These are phyloP conservation scores for Aspergillaceae sp. DNA, from an alignment of 2,329 filamentous ascomycete species.

Conservation along the genomic window DNA sequence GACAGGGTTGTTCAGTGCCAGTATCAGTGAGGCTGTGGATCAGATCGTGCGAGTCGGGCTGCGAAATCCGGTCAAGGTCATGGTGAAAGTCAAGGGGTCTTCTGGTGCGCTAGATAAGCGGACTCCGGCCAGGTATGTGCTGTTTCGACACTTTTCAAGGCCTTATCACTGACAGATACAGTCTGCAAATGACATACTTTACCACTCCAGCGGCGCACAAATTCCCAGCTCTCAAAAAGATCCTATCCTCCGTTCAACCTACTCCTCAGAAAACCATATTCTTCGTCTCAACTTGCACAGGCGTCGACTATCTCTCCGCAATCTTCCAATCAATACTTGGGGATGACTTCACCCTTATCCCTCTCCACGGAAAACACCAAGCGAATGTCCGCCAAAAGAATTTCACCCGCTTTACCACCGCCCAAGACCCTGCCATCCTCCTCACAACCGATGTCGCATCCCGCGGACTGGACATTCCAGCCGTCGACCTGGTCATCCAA, in stretches of 20 bases:
- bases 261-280: conserved; percentile 77
- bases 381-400: conserved; percentile 83
- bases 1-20: conserved; percentile 90
- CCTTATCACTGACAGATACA: conserved; percentile 16
- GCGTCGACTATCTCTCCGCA: conserved; percentile 87
- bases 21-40: conserved; percentile 88
- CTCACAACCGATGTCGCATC: conserved; percentile 90
- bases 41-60: conserved; percentile 87
- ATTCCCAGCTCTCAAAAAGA: conserved; percentile 60
- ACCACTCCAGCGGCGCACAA: conserved; percentile 69
- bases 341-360: conserved; percentile 58
- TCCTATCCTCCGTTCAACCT: conserved; percentile 62
- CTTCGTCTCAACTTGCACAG: conserved; percentile 87
- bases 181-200: conserved; percentile 84
- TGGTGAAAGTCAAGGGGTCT: conserved; percentile 78
- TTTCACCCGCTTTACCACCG: conserved; percentile 68
- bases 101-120: conserved; percentile 70
- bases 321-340: conserved; percentile 67
- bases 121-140: conserved; percentile 62
- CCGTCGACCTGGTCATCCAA: conserved; percentile 85
- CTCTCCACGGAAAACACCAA: conserved; percentile 85
- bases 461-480: conserved; percentile 81
- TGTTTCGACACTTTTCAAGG: not conserved
- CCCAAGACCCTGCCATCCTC: conserved; percentile 67
- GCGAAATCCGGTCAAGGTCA: conserved; percentile 88